phyloP scores from a whole-genome alignment of 768 basidiomycete species.

The Psilocybe cubensis region DNA sequence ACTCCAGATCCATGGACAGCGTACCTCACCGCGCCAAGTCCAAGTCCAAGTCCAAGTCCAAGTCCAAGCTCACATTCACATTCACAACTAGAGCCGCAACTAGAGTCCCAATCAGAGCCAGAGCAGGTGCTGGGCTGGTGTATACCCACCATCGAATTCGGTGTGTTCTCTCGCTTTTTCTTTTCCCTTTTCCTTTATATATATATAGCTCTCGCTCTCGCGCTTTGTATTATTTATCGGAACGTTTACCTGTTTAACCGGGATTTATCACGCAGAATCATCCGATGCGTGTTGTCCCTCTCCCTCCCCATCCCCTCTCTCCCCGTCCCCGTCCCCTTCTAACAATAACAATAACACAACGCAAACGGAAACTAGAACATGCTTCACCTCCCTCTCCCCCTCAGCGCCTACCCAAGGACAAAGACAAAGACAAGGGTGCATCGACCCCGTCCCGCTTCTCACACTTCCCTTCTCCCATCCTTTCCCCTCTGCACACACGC shows the following conservation, averaged over 20 bases:
- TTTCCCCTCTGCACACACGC: background rate
- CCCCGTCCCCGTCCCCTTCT: background rate
- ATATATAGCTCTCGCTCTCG: background rate
- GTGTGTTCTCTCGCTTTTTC: slow-evolving; percentile 11
- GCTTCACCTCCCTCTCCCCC: too few species aligned
- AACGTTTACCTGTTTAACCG: too few species aligned
- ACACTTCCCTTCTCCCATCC: slow-evolving; percentile 24
- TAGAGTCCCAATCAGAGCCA: too few species aligned
- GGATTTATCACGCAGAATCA: slow-evolving; percentile 19
- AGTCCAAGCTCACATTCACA: too few species aligned
- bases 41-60: too few species aligned
- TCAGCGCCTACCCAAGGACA: slow-evolving; percentile 26
- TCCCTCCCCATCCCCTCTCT: too few species aligned
- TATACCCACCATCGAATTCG: slow-evolving; percentile 30
- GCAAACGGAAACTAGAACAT: slow-evolving; percentile 35
- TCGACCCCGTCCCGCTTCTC: slow-evolving; percentile 62
- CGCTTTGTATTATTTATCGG: too few species aligned
- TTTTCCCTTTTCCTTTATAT: background rate
- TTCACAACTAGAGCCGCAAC: too few species aligned
- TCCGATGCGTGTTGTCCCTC: slow-evolving; percentile 28
- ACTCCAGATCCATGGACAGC: slow-evolving; percentile 43
- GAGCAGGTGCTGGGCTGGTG: slow-evolving; percentile 78
- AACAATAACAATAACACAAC: background rate
- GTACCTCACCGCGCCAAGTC: slow-evolving; percentile 38
- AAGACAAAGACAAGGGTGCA: slow-evolving; percentile 45